Evolutionary conservation across 1,284 basidiomycete genomes (phyloP).

Genomic region (Apiotrichum brassicae): DNA sequence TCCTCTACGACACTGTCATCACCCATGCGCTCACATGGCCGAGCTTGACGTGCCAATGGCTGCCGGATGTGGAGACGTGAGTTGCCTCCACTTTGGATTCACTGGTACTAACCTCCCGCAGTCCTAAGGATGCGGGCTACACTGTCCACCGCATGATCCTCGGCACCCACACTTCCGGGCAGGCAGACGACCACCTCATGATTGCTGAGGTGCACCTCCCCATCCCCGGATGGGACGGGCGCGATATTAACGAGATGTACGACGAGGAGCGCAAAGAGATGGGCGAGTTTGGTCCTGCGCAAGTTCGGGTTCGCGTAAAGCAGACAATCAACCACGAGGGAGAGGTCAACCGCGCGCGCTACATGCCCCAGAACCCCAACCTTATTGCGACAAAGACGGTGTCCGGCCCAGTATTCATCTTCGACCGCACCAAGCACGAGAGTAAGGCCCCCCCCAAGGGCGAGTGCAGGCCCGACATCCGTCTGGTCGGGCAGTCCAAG

Average conservation of each 20-base stretch:
- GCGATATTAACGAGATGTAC: conserved; percentile 69
- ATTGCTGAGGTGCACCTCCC: conserved; percentile 93
- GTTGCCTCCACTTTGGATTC: conserved; percentile 40
- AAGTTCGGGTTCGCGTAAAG: conserved; percentile 76
- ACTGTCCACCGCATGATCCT: conserved; percentile 88
- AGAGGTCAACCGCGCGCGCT: conserved; percentile 94
- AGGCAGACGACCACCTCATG: conserved; percentile 91
- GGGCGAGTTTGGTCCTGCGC: conserved; percentile 70
- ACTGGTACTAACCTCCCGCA: conserved; percentile 10
- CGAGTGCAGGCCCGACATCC: conserved; percentile 83
- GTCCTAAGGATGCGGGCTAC: conserved; percentile 79
- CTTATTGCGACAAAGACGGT: conserved; percentile 92
- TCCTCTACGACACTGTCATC: conserved; percentile 94
- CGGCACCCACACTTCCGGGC: conserved; percentile 94
- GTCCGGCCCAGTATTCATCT: conserved; percentile 82
- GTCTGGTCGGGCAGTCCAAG: conserved; percentile 77
- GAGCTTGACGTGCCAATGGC: conserved; percentile 96
- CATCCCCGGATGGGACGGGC: conserved; percentile 54
- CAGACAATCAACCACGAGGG: conserved; percentile 95
- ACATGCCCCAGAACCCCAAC: conserved; percentile 98
- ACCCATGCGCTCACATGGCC: conserved; percentile 99
- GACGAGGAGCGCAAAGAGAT: conserved; percentile 91
- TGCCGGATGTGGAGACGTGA: conserved; percentile 90
- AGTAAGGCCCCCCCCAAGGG: conserved; percentile 81
- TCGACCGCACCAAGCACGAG: conserved; percentile 95